Base-by-base conservation (phyloP, 257 asterid species). In the Solanum acaule region DNA sequence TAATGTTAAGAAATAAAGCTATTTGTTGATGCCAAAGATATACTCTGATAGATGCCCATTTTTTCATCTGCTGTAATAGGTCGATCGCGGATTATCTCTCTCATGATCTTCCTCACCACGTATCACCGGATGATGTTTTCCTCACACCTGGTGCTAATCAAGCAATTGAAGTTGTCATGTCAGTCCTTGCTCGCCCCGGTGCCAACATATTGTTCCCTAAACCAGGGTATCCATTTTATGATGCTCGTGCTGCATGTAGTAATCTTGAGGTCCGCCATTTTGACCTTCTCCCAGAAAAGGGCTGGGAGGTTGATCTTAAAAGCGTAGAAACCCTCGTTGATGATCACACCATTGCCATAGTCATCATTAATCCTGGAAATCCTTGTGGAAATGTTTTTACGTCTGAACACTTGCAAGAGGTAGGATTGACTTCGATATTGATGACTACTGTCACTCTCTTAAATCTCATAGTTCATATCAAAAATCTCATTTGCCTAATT, bases 301-400 rank as follows among this genome's bases (percentile, higher is more conserved):
- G 91, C 22, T 95, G 99, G 99, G 98, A 97, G 88, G 95, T 94
- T 65, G 96, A 97, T 92, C 93, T 97, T 87, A 93, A 87, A 85
- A 88, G 93, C 2, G 94, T 97, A 81, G 96, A 95, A 91, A 92
- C 95, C 89, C 88, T 95, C 68, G 88, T 95, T 2, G 98, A 97
- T 89, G 96, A 93, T 63, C 94, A 93, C 61, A 96, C 99, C 4
- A 95, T 93, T 67, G 99, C 98, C 1, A 94, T 96, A 92, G 98
- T 96, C 29, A 91, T 96, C 68, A 92, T 95, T 73, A 95, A 96
- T 90, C 98, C 99, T 15, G 99, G 99, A 25, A 95, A 96, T 92
- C 99, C 99, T 1, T 95, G 98, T 87, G 99, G 99, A 44, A 97
- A 93, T 93, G 98, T 96, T 61, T 97, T 87, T 91, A 92, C 90